Base-by-base conservation (phyloP, 345 rosid genomes). In the Conringia planisiliqua region DNA sequence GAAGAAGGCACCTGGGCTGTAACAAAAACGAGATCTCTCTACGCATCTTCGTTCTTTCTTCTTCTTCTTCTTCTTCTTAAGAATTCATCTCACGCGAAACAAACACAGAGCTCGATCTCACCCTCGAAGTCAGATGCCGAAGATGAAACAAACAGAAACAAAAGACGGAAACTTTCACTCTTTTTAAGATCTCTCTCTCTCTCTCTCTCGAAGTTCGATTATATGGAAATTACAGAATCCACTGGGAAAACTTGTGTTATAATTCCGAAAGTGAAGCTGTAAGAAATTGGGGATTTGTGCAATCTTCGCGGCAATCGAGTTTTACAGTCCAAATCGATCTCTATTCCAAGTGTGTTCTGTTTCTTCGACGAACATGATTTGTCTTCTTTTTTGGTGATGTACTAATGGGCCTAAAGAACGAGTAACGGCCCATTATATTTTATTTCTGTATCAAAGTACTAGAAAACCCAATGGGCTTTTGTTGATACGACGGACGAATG, bases 1-100 rank as follows among this genome's bases (percentile, higher is more conserved):
- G 83, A 38, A 87, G 78, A 60, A 89, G 82, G 79, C 76, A 81
- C 73, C 87, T 85, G 6, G 94, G 92, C 44, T 87, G 91, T 48
- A 80, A 27, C 80, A 89, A 80, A 75, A 66, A 57, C 63, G 88
- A 83, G 81, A 91, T 86, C 79, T 72, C 89, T 70, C 90, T 86
- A 55, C 88, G 86, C 91, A 84, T 89, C 62, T 64, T 77, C n/a
- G 50, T 61, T 20, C 33, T 17, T 39, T 3, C 11, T 46, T 16
- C 61, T 35, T 6, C 35, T 35, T 54, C 62, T 42, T 73, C 47
- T n/a, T 24, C 57, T 74, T 56, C 24, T 69, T 64, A 77, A 29
- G 56, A 46, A 57, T 1, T 29, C 80, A 77, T 77, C 77, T 65
- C 68, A 64, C 36, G 18, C 5, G 10, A 56, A 32, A 13, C 59